Conservation (phyloP, 139 green algal genomes). For the Zygnema cylindricum region DNA sequence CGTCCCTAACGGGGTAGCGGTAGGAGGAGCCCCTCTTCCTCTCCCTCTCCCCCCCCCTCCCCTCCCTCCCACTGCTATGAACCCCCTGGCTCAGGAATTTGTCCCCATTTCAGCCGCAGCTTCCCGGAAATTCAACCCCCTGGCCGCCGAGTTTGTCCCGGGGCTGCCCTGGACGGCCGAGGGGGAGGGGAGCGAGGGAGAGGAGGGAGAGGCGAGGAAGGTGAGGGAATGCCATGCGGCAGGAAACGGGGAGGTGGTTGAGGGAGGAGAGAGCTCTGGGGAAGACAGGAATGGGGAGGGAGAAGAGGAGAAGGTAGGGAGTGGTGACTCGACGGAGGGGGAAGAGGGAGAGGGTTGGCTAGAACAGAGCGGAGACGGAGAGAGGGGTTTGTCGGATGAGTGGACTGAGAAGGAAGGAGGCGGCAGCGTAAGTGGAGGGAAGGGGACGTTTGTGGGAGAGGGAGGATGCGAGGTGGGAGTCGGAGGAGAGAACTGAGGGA, state of each 20-base stretch:
- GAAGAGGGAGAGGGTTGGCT: background rate
- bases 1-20: background rate
- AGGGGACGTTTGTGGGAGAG: too few relatives aligned
- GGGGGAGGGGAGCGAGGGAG: background rate
- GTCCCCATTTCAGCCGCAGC: background rate
- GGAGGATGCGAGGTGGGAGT: too few relatives aligned
- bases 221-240: background rate
- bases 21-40: background rate
- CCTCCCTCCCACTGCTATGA: conserved; percentile 7
- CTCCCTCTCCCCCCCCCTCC: too few relatives aligned
- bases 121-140: background rate
- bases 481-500: too few relatives aligned
- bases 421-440: background rate
- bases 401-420: background rate
- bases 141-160: conserved; percentile 12
- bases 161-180: conserved; percentile 21
- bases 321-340: too few relatives aligned
- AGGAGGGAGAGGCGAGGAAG: background rate
- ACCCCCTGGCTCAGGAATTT: conserved; percentile 24
- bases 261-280: background rate
- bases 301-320: background rate
- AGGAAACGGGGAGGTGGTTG: background rate
- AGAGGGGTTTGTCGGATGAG: background rate
- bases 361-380: background rate
- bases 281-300: background rate